Percentiles rank a stretch among this genome's conserved stretches.
These are phyloP conservation scores for Penicillium soppii DNA, from an alignment of 495 filamentous ascomycete genomes.

Conservation along the genomic window DNA sequence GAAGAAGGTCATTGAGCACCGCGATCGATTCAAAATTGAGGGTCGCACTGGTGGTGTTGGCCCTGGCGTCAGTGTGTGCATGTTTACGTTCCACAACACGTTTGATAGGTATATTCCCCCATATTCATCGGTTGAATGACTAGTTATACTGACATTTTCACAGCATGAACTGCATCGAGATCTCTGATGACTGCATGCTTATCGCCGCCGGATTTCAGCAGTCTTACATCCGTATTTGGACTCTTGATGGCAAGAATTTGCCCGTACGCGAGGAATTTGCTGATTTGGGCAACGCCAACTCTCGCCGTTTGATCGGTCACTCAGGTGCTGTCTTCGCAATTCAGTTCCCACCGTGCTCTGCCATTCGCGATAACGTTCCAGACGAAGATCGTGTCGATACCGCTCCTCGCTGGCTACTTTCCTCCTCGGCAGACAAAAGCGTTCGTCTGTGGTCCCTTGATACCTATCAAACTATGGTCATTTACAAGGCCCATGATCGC, in stretches of 20 bases:
- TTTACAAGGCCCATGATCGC: slow-evolving; percentile 87
- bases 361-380: slow-evolving; percentile 45
- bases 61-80: slow-evolving; percentile 78
- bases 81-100: slow-evolving; percentile 98
- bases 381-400: slow-evolving; percentile 53
- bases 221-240: slow-evolving; percentile 94
- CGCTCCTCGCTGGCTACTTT: slow-evolving; percentile 73
- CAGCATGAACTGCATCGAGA: slow-evolving; percentile 88
- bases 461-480: slow-evolving; percentile 81
- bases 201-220: slow-evolving; percentile 85
- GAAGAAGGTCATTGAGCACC: slow-evolving; percentile 88
- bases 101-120: slow-evolving; percentile 63
- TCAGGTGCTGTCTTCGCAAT: slow-evolving; percentile 84
- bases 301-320: slow-evolving; percentile 86
- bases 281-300: slow-evolving; percentile 51
- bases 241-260: slow-evolving; percentile 69
- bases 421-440: slow-evolving; percentile 81
- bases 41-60: slow-evolving; percentile 77
- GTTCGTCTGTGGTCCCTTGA: slow-evolving; percentile 92
- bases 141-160: slow-evolving; percentile 19
- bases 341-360: slow-evolving; percentile 80
- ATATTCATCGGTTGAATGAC: neutral
- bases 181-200: slow-evolving; percentile 82
- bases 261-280: slow-evolving; percentile 53
- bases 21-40: slow-evolving; percentile 83